Percentiles rank a stretch among this genome's conserved stretches.
Evolutionary conservation across 495 filamentous ascomycete species (phyloP).

Genomic region (Hyaloscypha finlandica): DNA sequence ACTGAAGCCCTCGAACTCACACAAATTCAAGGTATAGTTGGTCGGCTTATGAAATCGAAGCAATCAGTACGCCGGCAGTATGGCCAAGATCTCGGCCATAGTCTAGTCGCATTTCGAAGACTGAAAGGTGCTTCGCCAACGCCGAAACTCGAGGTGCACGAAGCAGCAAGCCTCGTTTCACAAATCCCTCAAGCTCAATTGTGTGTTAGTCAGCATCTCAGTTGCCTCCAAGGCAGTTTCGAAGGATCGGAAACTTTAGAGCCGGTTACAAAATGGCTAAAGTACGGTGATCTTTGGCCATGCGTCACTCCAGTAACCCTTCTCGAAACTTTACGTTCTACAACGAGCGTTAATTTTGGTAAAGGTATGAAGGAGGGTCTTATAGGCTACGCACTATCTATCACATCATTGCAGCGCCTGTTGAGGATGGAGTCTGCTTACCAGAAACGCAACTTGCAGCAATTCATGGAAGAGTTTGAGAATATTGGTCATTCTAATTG

Average conservation of each 20-base stretch:
- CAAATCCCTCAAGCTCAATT: too few species aligned
- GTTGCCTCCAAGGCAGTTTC: neutral
- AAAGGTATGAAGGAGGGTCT: conserved; percentile 46
- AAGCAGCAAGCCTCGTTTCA: too few species aligned
- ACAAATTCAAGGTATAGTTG: conserved; percentile 30
- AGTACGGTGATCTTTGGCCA: conserved; percentile 53
- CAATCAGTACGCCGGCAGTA: conserved; percentile 40
- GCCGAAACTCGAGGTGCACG: too few species aligned
- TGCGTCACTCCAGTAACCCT: conserved; percentile 48
- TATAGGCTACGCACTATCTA: conserved; percentile 41
- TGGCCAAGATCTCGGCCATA: conserved; percentile 42
- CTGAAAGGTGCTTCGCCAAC: neutral
- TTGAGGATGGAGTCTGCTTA: conserved; percentile 39
- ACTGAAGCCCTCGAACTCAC: too few species aligned
- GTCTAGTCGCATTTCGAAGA: conserved; percentile 35
- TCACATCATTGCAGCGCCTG: conserved; percentile 50
- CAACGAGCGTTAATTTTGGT: conserved; percentile 35
- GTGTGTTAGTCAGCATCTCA: neutral
- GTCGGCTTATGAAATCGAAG: conserved; percentile 32
- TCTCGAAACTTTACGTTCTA: conserved; percentile 54
- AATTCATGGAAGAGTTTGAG: conserved; percentile 38
- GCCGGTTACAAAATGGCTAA: conserved; percentile 44
- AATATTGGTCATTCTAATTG: conserved; percentile 56
- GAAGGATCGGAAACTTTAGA: neutral
- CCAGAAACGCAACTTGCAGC: conserved; percentile 30